These are phyloP conservation scores for Sindora glabra DNA, from an alignment of 306 rosid species.

Conservation along the genomic window DNA sequence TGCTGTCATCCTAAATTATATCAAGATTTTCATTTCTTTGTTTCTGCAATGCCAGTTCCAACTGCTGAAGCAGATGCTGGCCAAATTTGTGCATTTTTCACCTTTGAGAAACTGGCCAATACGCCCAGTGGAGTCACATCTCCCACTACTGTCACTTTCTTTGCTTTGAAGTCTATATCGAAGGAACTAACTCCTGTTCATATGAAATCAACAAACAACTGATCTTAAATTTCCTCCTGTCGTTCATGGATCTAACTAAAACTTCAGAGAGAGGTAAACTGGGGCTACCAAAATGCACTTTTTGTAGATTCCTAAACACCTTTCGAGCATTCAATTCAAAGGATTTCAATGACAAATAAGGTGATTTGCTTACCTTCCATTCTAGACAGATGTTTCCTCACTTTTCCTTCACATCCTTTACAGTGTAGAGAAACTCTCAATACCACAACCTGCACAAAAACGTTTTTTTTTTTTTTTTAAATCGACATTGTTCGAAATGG, in stretches of 20 bases:
- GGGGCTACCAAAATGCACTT: not conserved
- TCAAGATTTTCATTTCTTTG: constrained; percentile 20
- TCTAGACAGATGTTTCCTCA: constrained; percentile 85
- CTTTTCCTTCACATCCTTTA: constrained; percentile 94
- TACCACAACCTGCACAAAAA: constrained; percentile 61
- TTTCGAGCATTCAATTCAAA: too few species aligned
- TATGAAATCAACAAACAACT: too few species aligned
- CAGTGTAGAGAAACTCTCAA: constrained; percentile 93
- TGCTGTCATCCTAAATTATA: constrained; percentile 1
- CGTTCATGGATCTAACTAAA: not conserved
- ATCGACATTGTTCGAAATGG: too few species aligned
- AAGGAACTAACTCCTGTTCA: constrained; percentile 77
- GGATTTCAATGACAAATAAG: not conserved
- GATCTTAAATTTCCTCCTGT: too few species aligned
- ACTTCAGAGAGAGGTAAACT: not conserved
- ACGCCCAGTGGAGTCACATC: constrained; percentile 66
- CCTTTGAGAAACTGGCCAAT: constrained; percentile 79
- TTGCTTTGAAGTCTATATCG: constrained; percentile 76
- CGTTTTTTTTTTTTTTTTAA: too few species aligned
- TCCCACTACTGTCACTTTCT: constrained; percentile 85
- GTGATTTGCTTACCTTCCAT: constrained; percentile 58
- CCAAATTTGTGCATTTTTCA: constrained; percentile 91
- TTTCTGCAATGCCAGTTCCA: too few species aligned
- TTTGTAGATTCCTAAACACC: too few species aligned
- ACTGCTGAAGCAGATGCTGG: constrained; percentile 27